A percentile compares a stretch with the other conserved stretches of the same genome.
Conservation (phyloP, 306 rosid genomes). For the Hippophae rhamnoides region DNA sequence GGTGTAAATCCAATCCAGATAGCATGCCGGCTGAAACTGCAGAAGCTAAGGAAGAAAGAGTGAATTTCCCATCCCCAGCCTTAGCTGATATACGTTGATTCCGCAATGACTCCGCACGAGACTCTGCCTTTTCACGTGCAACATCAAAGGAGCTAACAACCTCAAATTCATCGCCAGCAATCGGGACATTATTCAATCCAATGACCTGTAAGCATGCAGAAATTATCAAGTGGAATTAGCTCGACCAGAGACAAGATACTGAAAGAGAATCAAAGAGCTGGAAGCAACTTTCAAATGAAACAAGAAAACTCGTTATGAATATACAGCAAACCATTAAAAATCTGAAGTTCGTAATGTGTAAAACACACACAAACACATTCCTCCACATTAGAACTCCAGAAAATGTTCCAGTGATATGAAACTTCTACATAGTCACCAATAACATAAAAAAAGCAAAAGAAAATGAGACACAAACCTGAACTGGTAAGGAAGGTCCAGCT, state of each 20-base stretch:
- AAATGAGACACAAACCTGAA: conserved; percentile 56
- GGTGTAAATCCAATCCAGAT: conserved; percentile 92
- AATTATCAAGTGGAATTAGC: conserved; percentile 3
- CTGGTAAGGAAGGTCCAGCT: conserved; percentile 87
- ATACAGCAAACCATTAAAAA: no score
- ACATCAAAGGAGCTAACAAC: conserved; percentile 70
- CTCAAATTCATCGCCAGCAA: conserved; percentile 93
- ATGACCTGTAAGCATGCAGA: conserved; percentile 45
- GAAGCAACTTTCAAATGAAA: no score
- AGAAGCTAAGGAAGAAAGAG: conserved; percentile 96
- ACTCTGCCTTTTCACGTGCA: conserved; percentile 90
- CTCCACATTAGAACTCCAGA: background rate
- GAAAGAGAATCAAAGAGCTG: background rate
- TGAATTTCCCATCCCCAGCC: conserved; percentile 95
- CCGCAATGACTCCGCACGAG: conserved; percentile 61
- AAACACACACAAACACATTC: no score
- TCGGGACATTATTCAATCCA: conserved; percentile 84
- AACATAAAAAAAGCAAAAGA: background rate
- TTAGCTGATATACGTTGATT: conserved; percentile 83
- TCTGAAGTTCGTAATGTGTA: no score
- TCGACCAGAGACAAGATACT: background rate
- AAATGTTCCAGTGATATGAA: background rate
- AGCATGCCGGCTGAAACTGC: conserved; percentile 80
- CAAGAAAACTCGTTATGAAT: no score
- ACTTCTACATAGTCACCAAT: background rate